Evolutionary conservation across 148 eudicot species (phyloP), one percentile per base, ranked within the genome.

Genomic region (Amaranthus hypochondriacus): DNA sequence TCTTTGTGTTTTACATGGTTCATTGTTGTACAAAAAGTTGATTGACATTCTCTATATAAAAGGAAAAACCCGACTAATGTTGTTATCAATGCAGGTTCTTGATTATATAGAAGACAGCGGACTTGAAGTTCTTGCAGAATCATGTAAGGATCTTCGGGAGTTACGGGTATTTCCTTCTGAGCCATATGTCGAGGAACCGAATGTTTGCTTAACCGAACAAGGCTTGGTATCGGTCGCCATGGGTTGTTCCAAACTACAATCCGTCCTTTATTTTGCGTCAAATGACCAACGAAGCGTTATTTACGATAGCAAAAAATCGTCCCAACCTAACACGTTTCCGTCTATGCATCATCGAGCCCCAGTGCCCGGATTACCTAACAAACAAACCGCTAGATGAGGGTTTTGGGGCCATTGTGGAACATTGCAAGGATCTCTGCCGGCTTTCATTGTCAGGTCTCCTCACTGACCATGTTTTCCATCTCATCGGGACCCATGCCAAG

Each of bases 51-150:
- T 59, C 4, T 3, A 21, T 18, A 58, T 13, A 3, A 59, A 59
- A 7, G 43, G 28, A 9, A 4, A 28, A 28, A 21, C 43, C 47
- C 47, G 21, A 18, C 7, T 64, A 6, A 5, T 46, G 50, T 44
- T 13, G 0, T 0, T 12, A 7, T 65, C 42, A 12, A 52, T 61
- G 54, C 86, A 95, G 98, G 96, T 95, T 58, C 83, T 95, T 68
- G 98, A 95, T 78, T 86, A 82, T 81, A 88, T 95, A 56, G 98
- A 92, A 86, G 98, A 95, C 70, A 68, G 80, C 61, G 98, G 98
- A 49, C 91, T 95, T 7, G 88, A 87, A 71, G 80, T 82, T 57
- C 82, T 95, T 53, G 93, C 98, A 44, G 72, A 79, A 8, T 83
- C 89, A 6, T 95, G 98, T 81, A 92, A 92, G 80, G 90, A 92